These are phyloP conservation scores for Pulicaria dysenterica DNA, from an alignment of 129 eudicot genomes.

Conservation along the genomic window DNA sequence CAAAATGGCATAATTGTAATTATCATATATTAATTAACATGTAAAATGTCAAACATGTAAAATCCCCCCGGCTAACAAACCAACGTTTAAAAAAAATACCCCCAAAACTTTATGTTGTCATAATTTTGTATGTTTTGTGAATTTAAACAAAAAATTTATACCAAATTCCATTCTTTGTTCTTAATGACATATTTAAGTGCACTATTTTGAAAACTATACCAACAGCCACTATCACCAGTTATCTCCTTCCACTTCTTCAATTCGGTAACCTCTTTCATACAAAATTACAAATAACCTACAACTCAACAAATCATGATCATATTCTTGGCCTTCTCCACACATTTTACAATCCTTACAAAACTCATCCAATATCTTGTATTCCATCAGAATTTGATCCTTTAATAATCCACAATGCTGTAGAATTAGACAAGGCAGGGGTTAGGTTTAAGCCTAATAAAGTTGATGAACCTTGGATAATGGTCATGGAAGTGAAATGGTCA, in stretches of 20 bases:
- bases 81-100: too few species aligned
- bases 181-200: conserved; percentile 12
- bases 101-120: too few species aligned
- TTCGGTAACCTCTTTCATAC: background rate
- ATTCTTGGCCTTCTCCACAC: background rate
- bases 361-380: too few species aligned
- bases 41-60: too few species aligned
- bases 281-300: background rate
- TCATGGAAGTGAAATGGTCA: background rate
- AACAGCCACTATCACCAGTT: background rate
- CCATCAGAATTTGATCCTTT: too few species aligned
- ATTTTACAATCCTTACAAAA: too few species aligned
- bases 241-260: background rate
- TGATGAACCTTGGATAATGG: background rate
- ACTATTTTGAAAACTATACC: background rate
- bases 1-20: too few species aligned
- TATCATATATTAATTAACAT: too few species aligned
- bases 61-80: too few species aligned
- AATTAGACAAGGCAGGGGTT: conserved; percentile 9
- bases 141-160: too few species aligned
- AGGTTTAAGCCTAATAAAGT: background rate
- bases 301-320: background rate
- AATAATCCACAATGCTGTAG: background rate
- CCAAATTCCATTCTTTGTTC: conserved; percentile 21
- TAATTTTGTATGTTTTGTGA: too few species aligned